Evolutionary conservation across 805 yeast genomes (phyloP), one percentile per base, ranked within the genome.

Genomic region (Candida verbasci): DNA sequence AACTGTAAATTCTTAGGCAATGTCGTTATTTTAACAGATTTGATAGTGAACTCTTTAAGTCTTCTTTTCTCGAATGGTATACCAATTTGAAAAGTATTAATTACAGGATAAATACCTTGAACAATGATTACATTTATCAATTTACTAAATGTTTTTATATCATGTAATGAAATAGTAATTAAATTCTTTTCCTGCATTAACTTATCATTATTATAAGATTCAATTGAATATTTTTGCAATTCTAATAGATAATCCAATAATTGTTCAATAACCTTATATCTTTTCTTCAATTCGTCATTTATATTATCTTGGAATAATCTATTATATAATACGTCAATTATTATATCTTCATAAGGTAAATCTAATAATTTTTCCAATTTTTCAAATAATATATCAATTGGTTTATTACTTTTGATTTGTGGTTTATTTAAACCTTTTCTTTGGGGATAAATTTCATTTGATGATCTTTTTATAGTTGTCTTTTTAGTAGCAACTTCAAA

Each of bases 91-190:
- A 60, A 65, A 2, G 54, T 40, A 0, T 80, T 74, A 1, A 86
- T 43, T 34, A 76, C 73, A 0, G 88, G 76, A 46, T 82, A 82
- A 0, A 91, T 67, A 0, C 95, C 89, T 44, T 80, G 82, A 1
- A 82, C 57, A 0, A 88, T 75, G 2, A 89, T 65, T 9, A 82
- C 40, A 44, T 80, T 82, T 14, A 83, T 56, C 29, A 91, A 52
- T 16, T 69, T 73, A 24, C 83, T 81, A 38, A 93, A 74, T 3
- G 76, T 72, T 52, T 80, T 83, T 72, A 91, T 79, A 54, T 93
- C 97, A 48, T 86, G 88, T 8, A 91, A 65, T 0, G 97, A 86
- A 11, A 91, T 80, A 7, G 82, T 65, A 9, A 84, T 66, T 34
- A 74, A 45, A 32, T 60, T 53, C 28, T 48, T 45, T 40, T 68